Percentiles rank a stretch among this genome's conserved stretches.
phyloP scores from a whole-genome alignment of 148 eudicot species.

The Tetragonia tetragonoides region DNA sequence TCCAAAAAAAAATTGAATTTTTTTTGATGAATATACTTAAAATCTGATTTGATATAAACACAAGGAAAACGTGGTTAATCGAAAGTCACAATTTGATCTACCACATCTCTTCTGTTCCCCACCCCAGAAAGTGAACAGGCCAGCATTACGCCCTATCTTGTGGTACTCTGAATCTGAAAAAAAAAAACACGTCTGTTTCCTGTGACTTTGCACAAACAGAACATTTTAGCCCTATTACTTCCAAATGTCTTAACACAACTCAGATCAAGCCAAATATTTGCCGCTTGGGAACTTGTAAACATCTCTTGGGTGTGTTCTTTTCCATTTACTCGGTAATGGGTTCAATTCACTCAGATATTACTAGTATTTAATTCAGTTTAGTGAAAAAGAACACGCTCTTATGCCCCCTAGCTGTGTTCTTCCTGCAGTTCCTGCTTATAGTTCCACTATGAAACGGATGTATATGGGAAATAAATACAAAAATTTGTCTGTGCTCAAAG shows the following conservation, averaged over 20 bases:
- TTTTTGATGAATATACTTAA: neutral
- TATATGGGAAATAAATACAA: no score
- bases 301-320: no score
- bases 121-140: neutral
- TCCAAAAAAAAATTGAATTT: no score
- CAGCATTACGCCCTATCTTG: neutral
- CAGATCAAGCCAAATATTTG: slow-evolving; percentile 14
- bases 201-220: neutral
- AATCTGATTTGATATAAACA: neutral
- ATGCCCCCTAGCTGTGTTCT: no score
- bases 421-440: neutral
- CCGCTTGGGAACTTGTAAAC: no score
- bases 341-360: no score
- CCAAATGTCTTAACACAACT: slow-evolving; percentile 3
- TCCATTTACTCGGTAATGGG: no score
- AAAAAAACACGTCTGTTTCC: neutral
- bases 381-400: no score
- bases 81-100: neutral
- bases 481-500: no score
- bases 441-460: no score
- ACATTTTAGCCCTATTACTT: slow-evolving; percentile 1
- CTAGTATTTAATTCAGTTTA: no score
- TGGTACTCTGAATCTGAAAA: neutral
- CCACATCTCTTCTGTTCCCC: neutral
- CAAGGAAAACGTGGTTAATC: no score